Evolutionary conservation across 176 grass and related monocot genomes (phyloP).

Genomic region (Triticum turgidum): DNA sequence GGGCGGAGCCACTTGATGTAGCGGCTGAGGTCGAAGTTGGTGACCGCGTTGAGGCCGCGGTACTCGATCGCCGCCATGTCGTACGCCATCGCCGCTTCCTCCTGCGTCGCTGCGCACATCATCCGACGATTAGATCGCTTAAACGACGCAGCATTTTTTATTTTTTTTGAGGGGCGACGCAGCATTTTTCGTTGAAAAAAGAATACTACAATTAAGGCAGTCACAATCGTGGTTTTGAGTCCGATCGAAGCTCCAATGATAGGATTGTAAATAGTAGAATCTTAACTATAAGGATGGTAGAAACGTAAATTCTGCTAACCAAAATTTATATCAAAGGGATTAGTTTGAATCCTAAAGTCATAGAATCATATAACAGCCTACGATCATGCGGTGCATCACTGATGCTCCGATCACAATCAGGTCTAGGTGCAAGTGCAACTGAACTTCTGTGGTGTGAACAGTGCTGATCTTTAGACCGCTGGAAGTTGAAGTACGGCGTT

Average conservation of each 20-base stretch:
- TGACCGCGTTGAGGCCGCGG: slow-evolving; percentile 82
- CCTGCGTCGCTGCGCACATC: slow-evolving; percentile 65
- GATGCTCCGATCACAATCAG: background rate
- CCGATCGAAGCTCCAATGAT: too few species aligned
- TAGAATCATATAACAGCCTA: background rate
- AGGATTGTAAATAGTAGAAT: too few species aligned
- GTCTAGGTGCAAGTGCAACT: background rate
- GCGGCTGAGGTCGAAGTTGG: slow-evolving; percentile 91
- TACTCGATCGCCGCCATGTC: slow-evolving; percentile 97
- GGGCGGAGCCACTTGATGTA: slow-evolving; percentile 84
- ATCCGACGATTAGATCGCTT: background rate
- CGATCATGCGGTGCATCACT: background rate
- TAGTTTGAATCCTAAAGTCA: too few species aligned
- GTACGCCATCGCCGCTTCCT: slow-evolving; percentile 90
- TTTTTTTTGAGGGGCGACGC: too few species aligned
- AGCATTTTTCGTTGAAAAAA: background rate
- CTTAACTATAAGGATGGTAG: too few species aligned
- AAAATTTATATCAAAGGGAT: too few species aligned
- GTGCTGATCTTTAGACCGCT: slow-evolving; percentile 1
- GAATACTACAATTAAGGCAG: background rate
- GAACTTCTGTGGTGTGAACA: background rate
- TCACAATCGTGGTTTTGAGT: too few species aligned
- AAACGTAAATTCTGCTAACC: too few species aligned
- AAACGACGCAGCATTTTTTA: background rate
- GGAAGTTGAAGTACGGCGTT: slow-evolving; percentile 11